Percentiles rank a stretch among this genome's conserved stretches.
Conservation (phyloP, 1,284 basidiomycete genomes). For the Apiotrichum sp. region DNA sequence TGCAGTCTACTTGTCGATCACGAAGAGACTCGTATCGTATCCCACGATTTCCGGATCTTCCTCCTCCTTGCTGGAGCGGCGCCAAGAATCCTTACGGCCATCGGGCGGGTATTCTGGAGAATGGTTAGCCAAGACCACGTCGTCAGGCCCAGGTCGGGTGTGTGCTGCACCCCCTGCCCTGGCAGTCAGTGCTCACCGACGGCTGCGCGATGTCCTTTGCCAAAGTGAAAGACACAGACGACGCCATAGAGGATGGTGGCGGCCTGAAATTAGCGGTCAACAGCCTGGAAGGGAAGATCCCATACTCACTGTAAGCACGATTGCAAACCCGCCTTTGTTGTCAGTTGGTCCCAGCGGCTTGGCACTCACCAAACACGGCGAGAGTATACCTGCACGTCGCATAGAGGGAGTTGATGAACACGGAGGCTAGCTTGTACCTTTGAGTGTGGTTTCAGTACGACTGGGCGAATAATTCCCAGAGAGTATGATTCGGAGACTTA, state of each 20-base stretch:
- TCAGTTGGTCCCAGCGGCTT: not conserved
- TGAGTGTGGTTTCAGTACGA: too few relatives aligned
- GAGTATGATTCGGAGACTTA: conserved; percentile 33
- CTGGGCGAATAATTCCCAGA: too few relatives aligned
- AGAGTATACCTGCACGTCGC: conserved; percentile 32
- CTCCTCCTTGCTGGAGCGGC: too few relatives aligned
- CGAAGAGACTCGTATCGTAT: too few relatives aligned
- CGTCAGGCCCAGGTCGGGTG: too few relatives aligned
- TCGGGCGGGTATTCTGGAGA: not conserved
- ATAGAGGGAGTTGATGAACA: conserved; percentile 33
- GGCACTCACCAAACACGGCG: conserved; percentile 33
- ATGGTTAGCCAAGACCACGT: too few relatives aligned
- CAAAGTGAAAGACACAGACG: conserved; percentile 36
- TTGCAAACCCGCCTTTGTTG: conserved; percentile 29
- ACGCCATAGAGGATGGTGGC: conserved; percentile 29
- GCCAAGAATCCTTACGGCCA: too few relatives aligned
- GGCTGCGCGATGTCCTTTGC: conserved; percentile 25
- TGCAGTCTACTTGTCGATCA: too few relatives aligned
- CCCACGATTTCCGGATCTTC: too few relatives aligned
- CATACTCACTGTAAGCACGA: conserved; percentile 26
- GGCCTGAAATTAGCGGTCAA: conserved; percentile 2
- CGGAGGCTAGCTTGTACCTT: conserved; percentile 37
- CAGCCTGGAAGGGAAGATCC: not conserved
- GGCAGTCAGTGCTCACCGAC: conserved; percentile 14
- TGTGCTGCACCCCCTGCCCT: too few relatives aligned